These are phyloP conservation scores for Croton setiger DNA, from an alignment of 441 rosid genomes.

Conservation along the genomic window DNA sequence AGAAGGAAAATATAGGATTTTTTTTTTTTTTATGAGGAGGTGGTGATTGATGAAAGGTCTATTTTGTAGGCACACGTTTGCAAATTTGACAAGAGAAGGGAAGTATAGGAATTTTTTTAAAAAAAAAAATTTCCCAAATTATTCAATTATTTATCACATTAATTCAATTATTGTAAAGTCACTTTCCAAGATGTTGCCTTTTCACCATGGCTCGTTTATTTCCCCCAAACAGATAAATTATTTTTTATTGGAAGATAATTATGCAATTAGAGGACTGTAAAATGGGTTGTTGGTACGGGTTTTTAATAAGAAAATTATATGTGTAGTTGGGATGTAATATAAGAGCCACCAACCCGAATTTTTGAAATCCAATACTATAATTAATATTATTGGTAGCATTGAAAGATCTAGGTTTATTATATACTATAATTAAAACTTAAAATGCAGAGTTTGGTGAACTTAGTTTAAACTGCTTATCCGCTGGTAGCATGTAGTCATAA, in stretches of 20 bases:
- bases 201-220: neutral
- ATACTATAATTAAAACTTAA: neutral
- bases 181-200: slow-evolving; percentile 16
- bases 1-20: too few species aligned
- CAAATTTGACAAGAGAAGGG: neutral
- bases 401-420: neutral
- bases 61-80: slow-evolving; percentile 9
- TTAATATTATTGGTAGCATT: neutral
- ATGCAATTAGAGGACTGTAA: too few species aligned
- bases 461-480: neutral
- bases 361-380: slow-evolving; percentile 5
- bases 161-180: slow-evolving; percentile 14
- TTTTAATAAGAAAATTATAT: neutral
- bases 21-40: too few species aligned
- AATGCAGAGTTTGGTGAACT: slow-evolving; percentile 21
- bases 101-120: too few species aligned
- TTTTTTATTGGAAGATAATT: too few species aligned
- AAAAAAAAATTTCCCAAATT: too few species aligned
- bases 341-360: slow-evolving; percentile 22
- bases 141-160: neutral
- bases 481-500: neutral
- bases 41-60: neutral
- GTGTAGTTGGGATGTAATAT: slow-evolving; percentile 7
- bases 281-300: neutral
- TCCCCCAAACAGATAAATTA: neutral